Evolutionary conservation across 805 yeast species (phyloP), one percentile per base, ranked within the genome.

Genomic region (Sugiyamaella qingdaonensis): DNA sequence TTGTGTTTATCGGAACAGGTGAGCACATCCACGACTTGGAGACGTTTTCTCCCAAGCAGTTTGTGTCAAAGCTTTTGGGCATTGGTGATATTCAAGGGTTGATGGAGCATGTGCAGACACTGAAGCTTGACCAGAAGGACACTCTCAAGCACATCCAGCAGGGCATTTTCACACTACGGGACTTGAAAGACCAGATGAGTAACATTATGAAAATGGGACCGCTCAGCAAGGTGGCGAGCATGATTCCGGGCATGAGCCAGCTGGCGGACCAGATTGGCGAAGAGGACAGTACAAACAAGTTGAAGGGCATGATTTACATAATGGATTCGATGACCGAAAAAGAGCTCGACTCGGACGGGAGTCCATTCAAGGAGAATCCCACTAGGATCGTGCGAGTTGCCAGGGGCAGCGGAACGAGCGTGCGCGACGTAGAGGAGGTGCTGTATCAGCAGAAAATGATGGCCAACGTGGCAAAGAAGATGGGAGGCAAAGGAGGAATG

Each of bases 141-240:
- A 73, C 76, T 19, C 84, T 90, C 71, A 94, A 92, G 71, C 89
- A 94, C 71, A 80, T 92, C 68, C 90, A 88, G 70, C 94, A 94
- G 66, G 99, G 99, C 54, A 90, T 88, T 62, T 92, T 92, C 71
- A 90, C 98, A 0, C 75, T 92, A 52, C 77, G 88, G 57, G 98
- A 94, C 70, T 81, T 92, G 72, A 91, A 94, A 64, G 86, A 92
- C 51, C 98, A 94, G 70, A 86, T 92, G 95, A 86, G 86, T 68
- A 92, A 91, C 60, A 86, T 94, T 62, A 77, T 92, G 80, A 94
- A 94, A 69, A 88, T 94, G 95, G 99, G 99, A 1, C 97, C 98
- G 2, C 73, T 92, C 51, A 84, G 95, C 21, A 91, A 94, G 67
- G 88, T 92, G 58, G 97, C 97, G 2, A 81, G 86, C 51, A 92